Conservation (phyloP, 2,329 filamentous ascomycete genomes). For the Beauveria bassiana region DNA sequence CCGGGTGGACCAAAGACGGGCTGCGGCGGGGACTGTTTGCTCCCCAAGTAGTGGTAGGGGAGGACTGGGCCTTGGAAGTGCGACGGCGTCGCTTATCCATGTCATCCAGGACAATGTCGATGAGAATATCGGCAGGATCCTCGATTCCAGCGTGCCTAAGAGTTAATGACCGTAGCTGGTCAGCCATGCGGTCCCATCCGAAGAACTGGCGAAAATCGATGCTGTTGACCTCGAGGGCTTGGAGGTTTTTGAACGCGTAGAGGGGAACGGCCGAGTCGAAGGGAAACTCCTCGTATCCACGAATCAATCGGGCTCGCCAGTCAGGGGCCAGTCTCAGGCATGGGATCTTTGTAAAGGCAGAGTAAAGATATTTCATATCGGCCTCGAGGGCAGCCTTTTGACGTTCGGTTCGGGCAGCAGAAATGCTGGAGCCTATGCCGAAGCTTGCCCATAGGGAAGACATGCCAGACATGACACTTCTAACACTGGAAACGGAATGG, state of each 20-base stretch:
- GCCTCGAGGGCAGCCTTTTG: conserved; percentile 78
- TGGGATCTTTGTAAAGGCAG: conserved; percentile 96
- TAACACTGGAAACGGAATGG: conserved; percentile 90
- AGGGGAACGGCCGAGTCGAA: conserved; percentile 95
- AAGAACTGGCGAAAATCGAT: conserved; percentile 96
- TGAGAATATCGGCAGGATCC: conserved; percentile 81
- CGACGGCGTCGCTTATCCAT: conserved; percentile 86
- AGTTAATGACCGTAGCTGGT: conserved; percentile 83
- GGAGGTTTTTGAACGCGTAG: conserved; percentile 95
- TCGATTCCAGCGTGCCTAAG: conserved; percentile 83
- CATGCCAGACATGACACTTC: conserved; percentile 97
- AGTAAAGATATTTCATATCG: conserved; percentile 94
- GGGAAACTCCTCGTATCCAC: conserved; percentile 93
- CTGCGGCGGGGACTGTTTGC: conserved; percentile 53
- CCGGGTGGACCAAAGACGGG: conserved; percentile 55
- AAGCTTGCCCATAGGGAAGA: conserved; percentile 86
- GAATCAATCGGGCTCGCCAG: conserved; percentile 80
- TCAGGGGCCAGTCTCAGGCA: conserved; percentile 87
- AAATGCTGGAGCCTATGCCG: conserved; percentile 71
- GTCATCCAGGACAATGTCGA: conserved; percentile 91
- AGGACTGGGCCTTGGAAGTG: conserved; percentile 77
- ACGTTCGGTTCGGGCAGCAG: conserved; percentile 76
- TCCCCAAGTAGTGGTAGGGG: conserved; percentile 66
- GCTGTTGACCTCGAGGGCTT: conserved; percentile 86
- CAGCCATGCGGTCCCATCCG: conserved; percentile 89